Evolutionary conservation across 805 yeast species (phyloP).

Genomic region (Candida argentea): DNA sequence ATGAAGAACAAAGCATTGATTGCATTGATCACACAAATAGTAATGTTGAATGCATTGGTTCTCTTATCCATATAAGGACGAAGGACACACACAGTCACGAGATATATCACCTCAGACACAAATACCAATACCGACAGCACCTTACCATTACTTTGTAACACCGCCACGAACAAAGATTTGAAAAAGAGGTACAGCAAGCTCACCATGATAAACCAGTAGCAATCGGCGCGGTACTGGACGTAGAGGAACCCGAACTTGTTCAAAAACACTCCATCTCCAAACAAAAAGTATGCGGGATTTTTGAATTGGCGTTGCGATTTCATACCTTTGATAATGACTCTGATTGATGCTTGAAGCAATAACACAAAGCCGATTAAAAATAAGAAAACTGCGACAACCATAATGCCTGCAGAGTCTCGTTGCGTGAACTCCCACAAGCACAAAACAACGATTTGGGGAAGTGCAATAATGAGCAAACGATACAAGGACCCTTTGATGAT

Average conservation of each 20-base stretch:
- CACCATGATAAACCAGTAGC: conserved; percentile 72
- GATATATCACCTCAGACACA: conserved; percentile 63
- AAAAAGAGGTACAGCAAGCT: conserved; percentile 55
- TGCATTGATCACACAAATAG: conserved; percentile 69
- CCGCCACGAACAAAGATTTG: conserved; percentile 78
- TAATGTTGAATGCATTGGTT: conserved; percentile 88
- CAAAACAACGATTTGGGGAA: conserved; percentile 76
- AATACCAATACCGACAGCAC: conserved; percentile 73
- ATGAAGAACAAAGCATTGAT: conserved; percentile 79
- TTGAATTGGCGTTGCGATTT: conserved; percentile 62
- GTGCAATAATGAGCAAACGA: conserved; percentile 72
- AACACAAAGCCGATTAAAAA: conserved; percentile 48
- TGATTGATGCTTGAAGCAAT: conserved; percentile 59
- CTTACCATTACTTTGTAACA: conserved; percentile 72
- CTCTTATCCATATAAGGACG: conserved; percentile 93
- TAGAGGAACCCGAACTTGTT: conserved; percentile 89
- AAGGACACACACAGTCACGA: conserved; percentile 51
- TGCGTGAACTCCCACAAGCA: conserved; percentile 85
- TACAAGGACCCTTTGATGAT: conserved; percentile 83
- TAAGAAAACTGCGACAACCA: conserved; percentile 70
- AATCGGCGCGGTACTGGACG: conserved; percentile 81
- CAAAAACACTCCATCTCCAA: conserved; percentile 70
- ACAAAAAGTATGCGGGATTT: conserved; percentile 87
- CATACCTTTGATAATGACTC: conserved; percentile 68
- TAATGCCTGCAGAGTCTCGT: conserved; percentile 73